Conservation (phyloP, 129 eudicot genomes). For the Erigeron canadensis region DNA sequence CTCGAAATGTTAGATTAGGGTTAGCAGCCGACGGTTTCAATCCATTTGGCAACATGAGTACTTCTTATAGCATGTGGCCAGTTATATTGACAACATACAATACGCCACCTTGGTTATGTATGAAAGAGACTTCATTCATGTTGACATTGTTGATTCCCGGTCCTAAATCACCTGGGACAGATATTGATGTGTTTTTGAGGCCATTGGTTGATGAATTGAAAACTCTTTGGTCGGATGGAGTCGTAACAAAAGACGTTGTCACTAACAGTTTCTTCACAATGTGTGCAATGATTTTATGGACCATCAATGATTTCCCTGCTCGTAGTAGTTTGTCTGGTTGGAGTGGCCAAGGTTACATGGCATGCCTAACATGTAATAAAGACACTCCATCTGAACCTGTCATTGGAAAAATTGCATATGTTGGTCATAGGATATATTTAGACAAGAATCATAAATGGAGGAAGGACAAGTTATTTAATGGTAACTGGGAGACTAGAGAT, state of each 20-base stretch:
- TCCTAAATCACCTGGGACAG: conserved; percentile 24
- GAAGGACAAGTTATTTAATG: neutral
- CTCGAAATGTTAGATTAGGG: too few relatives aligned
- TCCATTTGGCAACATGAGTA: too few relatives aligned
- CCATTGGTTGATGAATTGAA: conserved; percentile 30
- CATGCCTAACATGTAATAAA: conserved; percentile 14
- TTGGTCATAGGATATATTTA: neutral
- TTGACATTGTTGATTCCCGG: conserved; percentile 25
- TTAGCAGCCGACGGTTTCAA: too few relatives aligned
- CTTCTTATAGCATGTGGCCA: too few relatives aligned
- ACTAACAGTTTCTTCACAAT: neutral
- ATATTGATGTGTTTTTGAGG: conserved; percentile 28
- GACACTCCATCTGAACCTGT: neutral
- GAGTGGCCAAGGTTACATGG: conserved; percentile 26
- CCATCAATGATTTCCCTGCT: conserved; percentile 17
- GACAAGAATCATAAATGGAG: neutral
- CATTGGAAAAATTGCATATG: neutral
- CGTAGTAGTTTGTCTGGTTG: conserved; percentile 21
- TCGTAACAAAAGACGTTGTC: conserved; percentile 21
- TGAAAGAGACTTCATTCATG: neutral
- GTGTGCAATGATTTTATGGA: conserved; percentile 8
- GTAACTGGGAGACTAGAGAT: neutral
- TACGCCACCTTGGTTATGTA: too few relatives aligned
- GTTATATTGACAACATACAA: too few relatives aligned
- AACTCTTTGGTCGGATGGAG: conserved; percentile 21